These are phyloP conservation scores for Acephala macrosclerotiorum DNA, from an alignment of 2,329 filamentous ascomycete species.

Conservation along the genomic window DNA sequence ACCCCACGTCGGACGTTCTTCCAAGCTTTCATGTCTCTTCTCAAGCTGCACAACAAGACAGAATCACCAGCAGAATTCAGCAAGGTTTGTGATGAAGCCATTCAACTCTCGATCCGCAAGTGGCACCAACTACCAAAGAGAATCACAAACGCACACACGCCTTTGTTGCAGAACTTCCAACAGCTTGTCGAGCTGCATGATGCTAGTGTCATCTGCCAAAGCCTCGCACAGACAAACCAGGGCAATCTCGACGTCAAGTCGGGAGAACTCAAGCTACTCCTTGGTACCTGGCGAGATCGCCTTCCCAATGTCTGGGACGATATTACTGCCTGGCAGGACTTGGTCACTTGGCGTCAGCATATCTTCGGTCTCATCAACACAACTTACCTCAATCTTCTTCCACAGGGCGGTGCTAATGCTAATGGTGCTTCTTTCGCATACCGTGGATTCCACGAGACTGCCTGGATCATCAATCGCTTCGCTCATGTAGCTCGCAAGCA, in stretches of 20 bases:
- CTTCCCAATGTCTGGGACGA: constrained; percentile 99
- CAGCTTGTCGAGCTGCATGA: constrained; percentile 97
- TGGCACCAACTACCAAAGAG: constrained; percentile 98
- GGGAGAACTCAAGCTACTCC: constrained; percentile 89
- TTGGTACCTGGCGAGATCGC: constrained; percentile 94
- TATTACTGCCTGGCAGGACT: constrained; percentile 98
- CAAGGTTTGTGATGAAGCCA: constrained; percentile 92
- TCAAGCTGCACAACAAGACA: constrained; percentile 91
- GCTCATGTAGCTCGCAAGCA: constrained; percentile 98
- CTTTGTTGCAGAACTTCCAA: constrained; percentile 96
- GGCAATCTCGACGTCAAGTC: constrained; percentile 92
- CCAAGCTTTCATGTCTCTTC: constrained; percentile 95
- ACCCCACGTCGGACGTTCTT: constrained; percentile 95
- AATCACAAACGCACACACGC: constrained; percentile 94
- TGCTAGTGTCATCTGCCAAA: constrained; percentile 94
- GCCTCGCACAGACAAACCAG: constrained; percentile 83
- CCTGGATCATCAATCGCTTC: constrained; percentile 99
- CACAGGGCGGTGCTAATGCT: constrained; percentile 79
- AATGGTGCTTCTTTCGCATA: constrained; percentile 95
- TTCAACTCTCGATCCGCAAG: constrained; percentile 95
- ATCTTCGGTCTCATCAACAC: constrained; percentile 98
- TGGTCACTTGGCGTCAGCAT: constrained; percentile 99
- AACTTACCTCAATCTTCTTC: constrained; percentile 87
- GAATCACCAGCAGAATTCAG: constrained; percentile 84
- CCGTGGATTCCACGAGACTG: constrained; percentile 96